Conservation (phyloP, 2,329 filamentous ascomycete genomes). For the Fusarium foetens region DNA sequence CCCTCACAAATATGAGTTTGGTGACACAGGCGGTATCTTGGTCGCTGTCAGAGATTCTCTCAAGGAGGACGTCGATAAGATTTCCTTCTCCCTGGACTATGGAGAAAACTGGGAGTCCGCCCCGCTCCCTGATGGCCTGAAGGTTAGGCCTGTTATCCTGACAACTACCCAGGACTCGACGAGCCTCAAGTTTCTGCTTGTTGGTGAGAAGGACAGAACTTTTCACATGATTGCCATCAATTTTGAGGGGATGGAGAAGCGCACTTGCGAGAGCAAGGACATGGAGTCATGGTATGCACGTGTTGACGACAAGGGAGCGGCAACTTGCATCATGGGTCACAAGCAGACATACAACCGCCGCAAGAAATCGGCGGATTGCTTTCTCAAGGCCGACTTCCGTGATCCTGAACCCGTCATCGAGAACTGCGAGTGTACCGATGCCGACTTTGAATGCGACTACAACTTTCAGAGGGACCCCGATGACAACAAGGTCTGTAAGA, state of each 20-base stretch:
- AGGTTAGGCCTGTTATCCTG: slow-evolving; percentile 76
- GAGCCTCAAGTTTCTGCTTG: slow-evolving; percentile 87
- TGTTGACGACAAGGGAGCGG: slow-evolving; percentile 79
- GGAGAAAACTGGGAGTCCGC: slow-evolving; percentile 83
- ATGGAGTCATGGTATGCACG: slow-evolving; percentile 92
- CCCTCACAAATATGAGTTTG: slow-evolving; percentile 95
- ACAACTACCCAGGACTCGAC: slow-evolving; percentile 94
- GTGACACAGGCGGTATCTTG: slow-evolving; percentile 89
- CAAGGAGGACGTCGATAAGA: slow-evolving; percentile 65
- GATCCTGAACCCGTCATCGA: slow-evolving; percentile 76
- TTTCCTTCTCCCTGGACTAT: slow-evolving; percentile 86
- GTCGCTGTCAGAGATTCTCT: slow-evolving; percentile 82
- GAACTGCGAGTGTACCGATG: slow-evolving; percentile 81
- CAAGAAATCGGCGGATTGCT: slow-evolving; percentile 89
- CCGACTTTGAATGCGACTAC: slow-evolving; percentile 96
- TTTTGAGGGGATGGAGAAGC: slow-evolving; percentile 83
- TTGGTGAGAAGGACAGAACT: slow-evolving; percentile 68
- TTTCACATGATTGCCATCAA: slow-evolving; percentile 80
- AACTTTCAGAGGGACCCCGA: slow-evolving; percentile 78
- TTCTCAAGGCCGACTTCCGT: slow-evolving; percentile 86
- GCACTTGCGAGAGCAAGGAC: slow-evolving; percentile 79
- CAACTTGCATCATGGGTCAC: slow-evolving; percentile 95
- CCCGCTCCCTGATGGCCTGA: slow-evolving; percentile 72
- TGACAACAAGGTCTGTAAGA: slow-evolving; percentile 75
- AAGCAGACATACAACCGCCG: slow-evolving; percentile 87